A percentile compares a stretch with the other conserved stretches of the same genome.
phyloP scores from a whole-genome alignment of 345 rosid genomes.

The Arabis hirsuta region DNA sequence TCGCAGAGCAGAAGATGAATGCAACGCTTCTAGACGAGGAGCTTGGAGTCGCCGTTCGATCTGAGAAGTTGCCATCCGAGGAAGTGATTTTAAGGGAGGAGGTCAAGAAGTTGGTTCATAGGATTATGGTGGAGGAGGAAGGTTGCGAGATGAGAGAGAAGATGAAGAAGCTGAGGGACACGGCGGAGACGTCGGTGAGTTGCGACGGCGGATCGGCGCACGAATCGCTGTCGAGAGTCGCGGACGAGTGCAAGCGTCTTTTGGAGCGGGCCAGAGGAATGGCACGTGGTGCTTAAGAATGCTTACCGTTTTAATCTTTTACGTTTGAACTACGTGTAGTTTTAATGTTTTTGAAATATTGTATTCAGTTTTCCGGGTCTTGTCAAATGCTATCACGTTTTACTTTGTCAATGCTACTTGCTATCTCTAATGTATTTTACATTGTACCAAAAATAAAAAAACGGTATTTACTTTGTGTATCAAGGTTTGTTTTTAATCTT shows the following conservation, averaged over 20 bases:
- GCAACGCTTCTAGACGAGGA: constrained; percentile 52
- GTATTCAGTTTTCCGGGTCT: not conserved
- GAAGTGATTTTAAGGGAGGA: constrained; percentile 38
- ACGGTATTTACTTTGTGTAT: too few relatives aligned
- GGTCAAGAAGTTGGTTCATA: constrained; percentile 50
- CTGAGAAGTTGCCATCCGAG: constrained; percentile 13
- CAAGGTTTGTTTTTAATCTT: not conserved
- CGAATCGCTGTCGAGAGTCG: constrained; percentile 32
- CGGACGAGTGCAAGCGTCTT: constrained; percentile 17
- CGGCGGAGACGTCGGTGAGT: constrained; percentile 27
- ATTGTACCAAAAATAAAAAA: not conserved
- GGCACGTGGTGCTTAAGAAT: constrained; percentile 33
- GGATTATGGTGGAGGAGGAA: constrained; percentile 51
- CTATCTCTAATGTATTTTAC: constrained; percentile 12
- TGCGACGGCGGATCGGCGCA: constrained; percentile 27
- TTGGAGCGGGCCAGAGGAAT: constrained; percentile 11
- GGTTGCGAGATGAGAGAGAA: constrained; percentile 50
- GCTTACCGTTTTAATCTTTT: not conserved
- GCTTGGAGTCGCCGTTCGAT: constrained; percentile 48
- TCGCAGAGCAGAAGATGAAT: constrained; percentile 39
- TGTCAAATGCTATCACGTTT: not conserved
- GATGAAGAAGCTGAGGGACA: constrained; percentile 42
- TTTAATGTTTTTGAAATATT: not conserved
- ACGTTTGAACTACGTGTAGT: not conserved
- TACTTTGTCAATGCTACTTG: not conserved